Evolutionary conservation across 345 rosid genomes (phyloP), one percentile per base, ranked within the genome.

Genomic region (Trapa incisa): DNA sequence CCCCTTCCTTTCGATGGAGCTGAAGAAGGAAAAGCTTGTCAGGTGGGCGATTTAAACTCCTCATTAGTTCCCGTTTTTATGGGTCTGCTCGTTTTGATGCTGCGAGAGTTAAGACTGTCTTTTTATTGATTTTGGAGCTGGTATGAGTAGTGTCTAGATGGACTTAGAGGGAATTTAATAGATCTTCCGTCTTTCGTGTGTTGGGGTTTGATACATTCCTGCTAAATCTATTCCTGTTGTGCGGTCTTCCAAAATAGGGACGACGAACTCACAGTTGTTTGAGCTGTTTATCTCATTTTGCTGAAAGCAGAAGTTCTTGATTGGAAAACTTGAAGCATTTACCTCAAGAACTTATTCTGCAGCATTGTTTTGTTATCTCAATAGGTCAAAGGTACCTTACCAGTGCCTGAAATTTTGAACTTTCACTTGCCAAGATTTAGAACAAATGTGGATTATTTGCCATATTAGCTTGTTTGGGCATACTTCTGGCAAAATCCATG

Each of bases 21-120:
- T 78, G 69, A 83, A 73, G 73, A 86, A 80, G 77, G 87, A 77
- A 38, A 85, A 78, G 75, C 82, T 85, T 65, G 82, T 83, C 63
- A 85, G 81, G 92, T 82, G 47, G 76, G 76, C 68, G 15, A 14
- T 11, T 60, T 1, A 13, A 35, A n/a, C 13, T 41, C 5, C 66
- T 17, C 52, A 32, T 54, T n/a, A 65, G 33, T 65, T 47, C 11
- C 43, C 65, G 52, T 36, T 54, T 77, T 33, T 65, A 66, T 70
- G 65, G 61, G 74, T 7, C 71, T 64, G 67, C 72, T 64, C 29
- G 36, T 74, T 72, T 60, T 22, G 1, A 12, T n/a, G 38, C 42
- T 45, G 47, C 11, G 14, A 4, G 58, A 63, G 52, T 62, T 37
- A 57, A 65, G 37, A 50, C 69, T 61, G 45, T 9, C 12, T 11